phyloP scores from a whole-genome alignment of 768 basidiomycete species.

The Lactifluus rugatus region DNA sequence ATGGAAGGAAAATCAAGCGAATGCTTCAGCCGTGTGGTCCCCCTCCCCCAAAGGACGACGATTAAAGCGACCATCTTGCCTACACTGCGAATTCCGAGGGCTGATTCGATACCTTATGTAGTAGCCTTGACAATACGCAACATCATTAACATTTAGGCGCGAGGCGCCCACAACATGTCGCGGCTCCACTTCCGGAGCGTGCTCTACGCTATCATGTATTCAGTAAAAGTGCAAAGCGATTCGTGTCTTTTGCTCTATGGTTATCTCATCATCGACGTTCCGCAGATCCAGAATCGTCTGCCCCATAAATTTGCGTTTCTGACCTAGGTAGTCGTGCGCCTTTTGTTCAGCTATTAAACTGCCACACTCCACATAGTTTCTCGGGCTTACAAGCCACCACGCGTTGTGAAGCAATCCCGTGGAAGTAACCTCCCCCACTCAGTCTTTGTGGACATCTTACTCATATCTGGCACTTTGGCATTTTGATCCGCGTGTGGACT shows the following conservation, averaged over 20 bases:
- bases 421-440: neutral
- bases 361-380: conserved; percentile 6
- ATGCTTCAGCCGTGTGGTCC: conserved; percentile 51
- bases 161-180: neutral
- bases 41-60: conserved; percentile 65
- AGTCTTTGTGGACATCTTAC: neutral
- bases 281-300: neutral
- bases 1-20: conserved; percentile 25
- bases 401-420: neutral
- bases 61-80: conserved; percentile 27
- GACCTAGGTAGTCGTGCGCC: neutral
- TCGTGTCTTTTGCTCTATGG: neutral
- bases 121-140: neutral
- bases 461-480: neutral
- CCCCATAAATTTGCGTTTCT: neutral
- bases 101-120: neutral
- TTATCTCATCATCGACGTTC: neutral
- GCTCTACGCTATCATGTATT: neutral
- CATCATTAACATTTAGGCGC: neutral
- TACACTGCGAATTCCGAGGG: neutral
- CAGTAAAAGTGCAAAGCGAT: neutral
- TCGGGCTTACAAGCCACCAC: neutral
- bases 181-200: neutral
- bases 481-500: neutral
- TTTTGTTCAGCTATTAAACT: neutral